phyloP scores from a whole-genome alignment of 2,329 filamentous ascomycete species.

The Stagonosporopsis rhizophila region DNA sequence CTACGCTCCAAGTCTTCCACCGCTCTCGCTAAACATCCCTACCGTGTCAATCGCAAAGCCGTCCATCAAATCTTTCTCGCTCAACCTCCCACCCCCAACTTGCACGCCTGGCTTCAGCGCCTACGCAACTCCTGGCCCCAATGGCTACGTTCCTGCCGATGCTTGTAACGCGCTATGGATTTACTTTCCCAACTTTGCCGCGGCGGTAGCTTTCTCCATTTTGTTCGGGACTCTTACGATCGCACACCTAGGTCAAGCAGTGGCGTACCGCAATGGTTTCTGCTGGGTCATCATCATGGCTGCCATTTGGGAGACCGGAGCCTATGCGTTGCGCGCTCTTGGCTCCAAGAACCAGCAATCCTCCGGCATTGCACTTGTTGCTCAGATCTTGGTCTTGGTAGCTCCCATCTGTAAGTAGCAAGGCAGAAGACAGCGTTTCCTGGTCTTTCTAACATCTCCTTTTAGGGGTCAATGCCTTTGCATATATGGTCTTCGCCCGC shows the following conservation, averaged over 20 bases:
- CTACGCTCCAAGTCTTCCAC: constrained; percentile 18
- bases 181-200: constrained; percentile 30
- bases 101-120: constrained; percentile 25
- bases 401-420: constrained; percentile 45
- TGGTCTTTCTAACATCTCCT: constrained; percentile 18
- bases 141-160: constrained; percentile 30
- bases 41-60: constrained; percentile 19
- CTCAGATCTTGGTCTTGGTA: constrained; percentile 55
- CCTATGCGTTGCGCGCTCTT: constrained; percentile 51
- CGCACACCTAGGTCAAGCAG: constrained; percentile 26
- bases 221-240: constrained; percentile 31
- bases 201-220: constrained; percentile 28
- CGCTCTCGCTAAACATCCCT: constrained; percentile 21
- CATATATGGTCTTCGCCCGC: constrained; percentile 51
- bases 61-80: constrained; percentile 7
- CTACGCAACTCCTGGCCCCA: constrained; percentile 26
- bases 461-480: constrained; percentile 56
- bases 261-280: constrained; percentile 41
- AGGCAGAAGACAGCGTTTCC: constrained; percentile 8
- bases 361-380: constrained; percentile 39
- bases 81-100: constrained; percentile 19
- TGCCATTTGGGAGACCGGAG: constrained; percentile 51
- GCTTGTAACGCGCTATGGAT: constrained; percentile 32
- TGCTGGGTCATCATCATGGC: constrained; percentile 55
- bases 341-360: constrained; percentile 52